Percentiles rank a stretch among this genome's conserved stretches.
Conservation (phyloP, 306 rosid genomes). For the Gastrolobium villosum region DNA sequence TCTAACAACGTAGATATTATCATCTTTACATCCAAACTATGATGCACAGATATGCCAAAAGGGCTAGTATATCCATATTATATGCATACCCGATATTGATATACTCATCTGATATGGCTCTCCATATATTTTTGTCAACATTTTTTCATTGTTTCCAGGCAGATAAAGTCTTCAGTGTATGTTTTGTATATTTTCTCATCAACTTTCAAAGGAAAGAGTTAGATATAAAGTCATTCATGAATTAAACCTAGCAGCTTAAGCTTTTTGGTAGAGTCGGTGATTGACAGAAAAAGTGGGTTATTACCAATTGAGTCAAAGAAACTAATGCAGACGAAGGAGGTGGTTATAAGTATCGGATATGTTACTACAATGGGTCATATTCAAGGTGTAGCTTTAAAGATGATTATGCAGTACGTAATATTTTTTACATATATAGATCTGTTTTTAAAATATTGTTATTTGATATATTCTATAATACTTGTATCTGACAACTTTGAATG, state of each 20-base stretch:
- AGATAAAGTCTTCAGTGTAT: neutral
- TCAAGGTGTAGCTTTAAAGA: constrained; percentile 12
- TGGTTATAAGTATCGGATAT: neutral
- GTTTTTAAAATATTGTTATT: neutral
- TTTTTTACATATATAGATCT: neutral
- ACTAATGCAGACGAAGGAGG: constrained; percentile 5
- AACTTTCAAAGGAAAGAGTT: constrained; percentile 1
- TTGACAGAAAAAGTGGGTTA: constrained; percentile 4
- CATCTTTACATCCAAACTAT: constrained; percentile 19
- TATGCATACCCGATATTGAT: neutral
- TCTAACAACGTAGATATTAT: neutral
- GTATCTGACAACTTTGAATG: too few relatives aligned
- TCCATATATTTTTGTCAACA: neutral
- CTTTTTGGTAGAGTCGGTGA: constrained; percentile 10
- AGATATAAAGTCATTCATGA: neutral
- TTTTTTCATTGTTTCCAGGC: neutral
- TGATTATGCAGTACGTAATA: neutral
- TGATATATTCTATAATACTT: neutral
- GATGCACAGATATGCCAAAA: constrained; percentile 24
- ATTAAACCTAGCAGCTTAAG: neutral
- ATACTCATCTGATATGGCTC: constrained; percentile 9
- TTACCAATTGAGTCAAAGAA: constrained; percentile 22
- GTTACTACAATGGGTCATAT: neutral
- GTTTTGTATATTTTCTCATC: constrained; percentile 4
- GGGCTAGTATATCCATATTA: neutral